Base-by-base conservation (phyloP, 2,329 filamentous ascomycete species). In the Thielaviopsis euricoi region DNA sequence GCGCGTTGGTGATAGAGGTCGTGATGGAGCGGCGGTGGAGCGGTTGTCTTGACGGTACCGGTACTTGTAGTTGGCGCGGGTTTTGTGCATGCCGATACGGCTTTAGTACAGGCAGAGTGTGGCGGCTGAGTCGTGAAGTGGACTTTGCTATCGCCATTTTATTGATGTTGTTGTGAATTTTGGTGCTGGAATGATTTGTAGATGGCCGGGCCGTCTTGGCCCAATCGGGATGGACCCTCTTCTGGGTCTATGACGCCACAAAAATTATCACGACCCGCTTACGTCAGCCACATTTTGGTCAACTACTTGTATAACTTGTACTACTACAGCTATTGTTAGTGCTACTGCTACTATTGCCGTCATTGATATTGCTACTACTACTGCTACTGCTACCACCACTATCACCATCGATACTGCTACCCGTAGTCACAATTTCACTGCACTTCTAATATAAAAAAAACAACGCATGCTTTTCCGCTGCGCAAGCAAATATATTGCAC, bases 261-360 rank as follows among this genome's bases (percentile, higher is more conserved):
- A 58, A 58, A 58, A 48, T 55, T 55, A 55, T 58, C 52, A 33
- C 46, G 53, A 22, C 2, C 3, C 51, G 57, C 57, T 58, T 58
- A 58, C 26, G 57, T 58, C 52, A 58, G 57, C 57, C 43, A 48
- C n/a, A 21, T 48, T 9, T 52, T n/a, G 23, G 54, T n/a, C 37
- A 26, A 13, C 52, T 22, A 25, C 12, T 6, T 12, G 37, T 9
- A 5, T 2, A 3, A 40, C 26, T 23, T 22, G n/a, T n/a, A 26
- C n/a, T 37, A 26, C 43, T 21, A 43, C 19, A 43, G 43, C 1
- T 40, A 25, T 12, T 40, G 33, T 10, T 13, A 10, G 15, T 12
- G 10, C 33, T 13, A 40, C 33, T 40, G 3, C 15, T 40, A 17
- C 33, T 33, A 46, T 48, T 19, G 48, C 19, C 19, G 19, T 1